Base-by-base conservation (phyloP, 257 asterid genomes). In the Anisodus tanguticus region DNA sequence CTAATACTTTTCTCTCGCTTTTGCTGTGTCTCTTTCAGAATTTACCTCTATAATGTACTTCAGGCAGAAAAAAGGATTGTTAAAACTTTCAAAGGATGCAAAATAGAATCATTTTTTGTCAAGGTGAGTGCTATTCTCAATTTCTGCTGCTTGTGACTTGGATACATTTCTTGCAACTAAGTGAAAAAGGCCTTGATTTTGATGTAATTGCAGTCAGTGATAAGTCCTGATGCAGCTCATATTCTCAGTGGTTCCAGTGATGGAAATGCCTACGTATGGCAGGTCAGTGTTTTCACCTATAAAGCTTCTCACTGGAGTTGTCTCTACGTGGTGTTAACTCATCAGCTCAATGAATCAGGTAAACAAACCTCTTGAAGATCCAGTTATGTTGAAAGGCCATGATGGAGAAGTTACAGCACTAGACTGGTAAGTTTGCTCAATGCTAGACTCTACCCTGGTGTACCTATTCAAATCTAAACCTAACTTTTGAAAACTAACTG, bases 341-440 rank as follows among this genome's bases (percentile, higher is more conserved):
- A 60, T 77, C 63, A 11, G 72, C 70, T 71, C 37, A 85, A 19
- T 58, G 82, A 84, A 69, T 60, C 89, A 95, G 98, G 98, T 97
- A 53, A 88, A 91, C 87, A 90, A 92, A 85, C 98, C 98, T 83
- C 87, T 87, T 53, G 85, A 79, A 66, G 89, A 89, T 88, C 98
- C 98, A 12, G 54, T 91, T 85, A 66, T 85, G n/a, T 87, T 95
- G 89, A 90, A 89, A 88, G 88, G 98, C 86, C 99, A 97, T 45
- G 94, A 89, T 70, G 97, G 97, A 83, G 97, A 95, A 93, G 98
- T 97, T 86, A 95, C 98, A 67, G 93, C 98, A 51, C 98, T 97
- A 35, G 98, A 92, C 74, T 97, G 99, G 99, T 97, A 89, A 53
- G 88, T 17, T 79, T 79, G 82, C 39, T 82, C 35, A 53, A 31